Conservation (phyloP, 768 basidiomycete genomes). For the Suillus occidentalis region DNA sequence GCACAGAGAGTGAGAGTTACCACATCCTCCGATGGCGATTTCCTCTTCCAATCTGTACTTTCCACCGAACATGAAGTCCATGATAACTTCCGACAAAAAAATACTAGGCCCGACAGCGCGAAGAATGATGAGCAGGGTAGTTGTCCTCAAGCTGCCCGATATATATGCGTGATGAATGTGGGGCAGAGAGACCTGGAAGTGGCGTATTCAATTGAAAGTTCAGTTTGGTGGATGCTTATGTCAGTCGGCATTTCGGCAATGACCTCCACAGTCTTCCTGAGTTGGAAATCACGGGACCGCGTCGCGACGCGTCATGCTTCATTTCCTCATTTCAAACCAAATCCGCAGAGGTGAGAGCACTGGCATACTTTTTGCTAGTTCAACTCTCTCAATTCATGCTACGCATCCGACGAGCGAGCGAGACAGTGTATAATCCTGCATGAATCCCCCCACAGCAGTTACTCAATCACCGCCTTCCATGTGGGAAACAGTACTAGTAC, state of each 20-base stretch:
- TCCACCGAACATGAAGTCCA: conserved; percentile 59
- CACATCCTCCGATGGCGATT: conserved; percentile 79
- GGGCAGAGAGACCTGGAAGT: conserved; percentile 8
- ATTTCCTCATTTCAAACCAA: background rate
- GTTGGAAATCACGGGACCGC: conserved; percentile 29
- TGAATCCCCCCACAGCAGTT: background rate
- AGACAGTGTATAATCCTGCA: background rate
- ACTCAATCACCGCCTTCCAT: background rate
- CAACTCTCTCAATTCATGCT: background rate
- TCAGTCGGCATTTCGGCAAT: conserved; percentile 19
- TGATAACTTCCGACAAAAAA: conserved; percentile 7
- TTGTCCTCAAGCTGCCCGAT: background rate
- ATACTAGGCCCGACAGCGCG: background rate
- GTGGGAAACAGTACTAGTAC: background rate
- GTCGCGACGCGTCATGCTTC: conserved; percentile 18
- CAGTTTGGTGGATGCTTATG: conserved; percentile 22
- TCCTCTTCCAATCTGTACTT: conserved; percentile 80
- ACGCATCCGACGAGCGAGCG: background rate
- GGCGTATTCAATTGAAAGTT: conserved; percentile 7
- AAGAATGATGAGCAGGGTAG: background rate
- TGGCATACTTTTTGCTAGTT: background rate
- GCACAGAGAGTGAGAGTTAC: conserved; percentile 32
- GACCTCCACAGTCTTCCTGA: conserved; percentile 2
- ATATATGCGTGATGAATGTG: background rate
- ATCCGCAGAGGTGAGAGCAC: background rate